Conservation (phyloP, 176 grass and related monocot genomes). For the Carex littledalei region DNA sequence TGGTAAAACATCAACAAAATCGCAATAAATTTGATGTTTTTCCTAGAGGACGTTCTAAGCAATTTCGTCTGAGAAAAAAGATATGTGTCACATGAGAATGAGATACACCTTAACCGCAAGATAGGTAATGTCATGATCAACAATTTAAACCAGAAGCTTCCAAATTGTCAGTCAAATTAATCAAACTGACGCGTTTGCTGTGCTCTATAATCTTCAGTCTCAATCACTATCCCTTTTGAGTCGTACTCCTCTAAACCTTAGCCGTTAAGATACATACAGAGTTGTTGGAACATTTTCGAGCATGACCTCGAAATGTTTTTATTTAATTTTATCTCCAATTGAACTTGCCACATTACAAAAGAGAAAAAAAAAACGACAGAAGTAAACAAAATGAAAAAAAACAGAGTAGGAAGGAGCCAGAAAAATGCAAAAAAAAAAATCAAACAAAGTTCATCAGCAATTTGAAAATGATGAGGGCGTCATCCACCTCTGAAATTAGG, state of each 20-base stretch:
- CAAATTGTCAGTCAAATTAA: not conserved
- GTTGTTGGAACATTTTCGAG: not conserved
- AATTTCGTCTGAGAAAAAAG: not conserved
- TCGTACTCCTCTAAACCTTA: not conserved
- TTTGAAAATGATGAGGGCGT: no score
- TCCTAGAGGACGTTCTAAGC: not conserved
- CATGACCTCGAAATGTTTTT: not conserved
- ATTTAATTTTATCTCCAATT: no score
- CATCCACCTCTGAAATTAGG: no score
- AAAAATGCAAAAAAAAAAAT: no score
- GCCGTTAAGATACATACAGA: not conserved
- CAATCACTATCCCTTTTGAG: not conserved
- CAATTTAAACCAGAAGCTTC: not conserved
- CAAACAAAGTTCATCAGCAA: no score
- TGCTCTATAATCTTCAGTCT: not conserved
- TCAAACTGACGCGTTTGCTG: not conserved
- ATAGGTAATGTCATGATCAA: not conserved
- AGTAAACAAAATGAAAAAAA: no score
- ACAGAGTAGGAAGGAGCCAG: no score
- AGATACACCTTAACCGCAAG: slow-evolving; percentile 6
- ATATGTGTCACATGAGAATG: not conserved
- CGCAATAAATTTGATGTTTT: no score
- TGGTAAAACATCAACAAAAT: no score
- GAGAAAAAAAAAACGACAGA: no score
- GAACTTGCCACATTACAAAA: no score